These are phyloP conservation scores for Rugosomyces carneus DNA, from an alignment of 1,284 basidiomycete species.

Conservation along the genomic window DNA sequence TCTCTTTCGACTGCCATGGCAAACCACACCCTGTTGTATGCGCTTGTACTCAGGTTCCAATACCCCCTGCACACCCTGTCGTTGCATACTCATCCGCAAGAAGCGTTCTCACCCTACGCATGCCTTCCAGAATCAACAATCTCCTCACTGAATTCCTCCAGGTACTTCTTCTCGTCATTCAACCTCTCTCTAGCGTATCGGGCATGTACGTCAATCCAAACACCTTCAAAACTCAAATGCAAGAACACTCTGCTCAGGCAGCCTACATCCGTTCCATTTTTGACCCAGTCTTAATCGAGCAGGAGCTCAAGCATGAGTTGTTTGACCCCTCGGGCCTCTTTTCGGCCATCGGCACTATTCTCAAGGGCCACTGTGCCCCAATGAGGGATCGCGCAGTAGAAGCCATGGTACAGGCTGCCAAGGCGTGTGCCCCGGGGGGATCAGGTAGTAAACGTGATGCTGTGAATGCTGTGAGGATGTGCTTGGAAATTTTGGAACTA, in stretches of 20 bases:
- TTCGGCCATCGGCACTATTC: constrained; percentile 69
- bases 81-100: constrained; percentile 36
- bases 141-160: constrained; percentile 77
- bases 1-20: constrained; percentile 61
- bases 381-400: constrained; percentile 86
- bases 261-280: constrained; percentile 57
- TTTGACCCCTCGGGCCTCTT: constrained; percentile 83
- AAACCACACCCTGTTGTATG: constrained; percentile 53
- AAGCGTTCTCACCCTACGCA: constrained; percentile 52
- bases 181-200: constrained; percentile 52
- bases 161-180: constrained; percentile 80
- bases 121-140: constrained; percentile 69
- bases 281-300: constrained; percentile 71
- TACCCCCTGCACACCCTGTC: constrained; percentile 35
- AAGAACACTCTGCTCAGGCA: constrained; percentile 52
- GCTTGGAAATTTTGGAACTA: constrained; percentile 88
- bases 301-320: constrained; percentile 73
- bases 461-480: constrained; percentile 73
- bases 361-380: constrained; percentile 90
- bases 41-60: constrained; percentile 40
- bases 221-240: constrained; percentile 46
- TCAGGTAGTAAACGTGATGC: constrained; percentile 57
- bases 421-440: constrained; percentile 47
- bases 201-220: constrained; percentile 48
- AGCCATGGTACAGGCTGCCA: constrained; percentile 72